phyloP scores from a whole-genome alignment of 2,329 filamentous ascomycete genomes.

The Ilyonectria sp. region DNA sequence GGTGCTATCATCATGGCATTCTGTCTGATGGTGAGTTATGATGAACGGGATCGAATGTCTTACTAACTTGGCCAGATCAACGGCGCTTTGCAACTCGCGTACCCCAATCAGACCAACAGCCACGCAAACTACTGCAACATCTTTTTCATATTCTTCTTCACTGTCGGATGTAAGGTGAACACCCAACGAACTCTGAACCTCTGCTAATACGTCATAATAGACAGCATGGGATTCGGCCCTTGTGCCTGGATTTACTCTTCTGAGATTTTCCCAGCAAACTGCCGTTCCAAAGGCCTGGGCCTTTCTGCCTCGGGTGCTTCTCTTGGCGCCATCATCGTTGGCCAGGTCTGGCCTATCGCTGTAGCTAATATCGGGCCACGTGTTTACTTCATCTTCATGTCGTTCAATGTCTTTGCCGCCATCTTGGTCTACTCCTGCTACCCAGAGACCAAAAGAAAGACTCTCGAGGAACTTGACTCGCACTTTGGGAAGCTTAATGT shows the following conservation, averaged over 20 bases:
- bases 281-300: slow-evolving; percentile 71
- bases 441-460: slow-evolving; percentile 25
- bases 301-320: slow-evolving; percentile 68
- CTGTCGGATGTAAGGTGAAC: slow-evolving; percentile 60
- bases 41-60: background rate
- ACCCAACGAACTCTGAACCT: fast-evolving
- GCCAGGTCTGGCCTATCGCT: slow-evolving; percentile 70
- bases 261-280: slow-evolving; percentile 72
- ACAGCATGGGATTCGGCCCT: slow-evolving; percentile 71
- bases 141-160: slow-evolving; percentile 71
- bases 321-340: slow-evolving; percentile 69
- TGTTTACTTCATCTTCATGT: slow-evolving; percentile 69
- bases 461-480: slow-evolving; percentile 38
- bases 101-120: slow-evolving; percentile 64
- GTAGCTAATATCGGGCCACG: slow-evolving; percentile 64
- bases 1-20: slow-evolving; percentile 68
- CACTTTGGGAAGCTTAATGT: slow-evolving; percentile 47
- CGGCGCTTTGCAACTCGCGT: slow-evolving; percentile 65
- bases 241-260: slow-evolving; percentile 73
- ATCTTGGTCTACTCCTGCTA: slow-evolving; percentile 43
- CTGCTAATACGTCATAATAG: background rate
- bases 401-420: slow-evolving; percentile 41
- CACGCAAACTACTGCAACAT: slow-evolving; percentile 66
- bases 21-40: slow-evolving; percentile 63
- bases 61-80: slow-evolving; percentile 61